A percentile compares a stretch with the other conserved stretches of the same genome.
Evolutionary conservation across 331 rosid genomes (phyloP).

Genomic region (Stylosanthes scabra): DNA sequence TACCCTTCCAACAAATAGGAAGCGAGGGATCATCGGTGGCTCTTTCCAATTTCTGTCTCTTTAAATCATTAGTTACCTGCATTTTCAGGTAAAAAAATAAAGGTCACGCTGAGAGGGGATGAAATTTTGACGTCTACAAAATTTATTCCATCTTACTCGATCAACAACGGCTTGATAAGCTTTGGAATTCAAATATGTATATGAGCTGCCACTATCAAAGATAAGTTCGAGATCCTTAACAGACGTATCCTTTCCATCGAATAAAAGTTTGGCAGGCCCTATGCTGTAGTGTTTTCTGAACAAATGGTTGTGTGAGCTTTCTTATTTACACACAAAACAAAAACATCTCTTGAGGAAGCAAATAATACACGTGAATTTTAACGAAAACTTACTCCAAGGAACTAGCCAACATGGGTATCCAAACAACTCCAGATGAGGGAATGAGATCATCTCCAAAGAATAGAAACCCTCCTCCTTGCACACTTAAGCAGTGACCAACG

Average conservation of each 20-base stretch:
- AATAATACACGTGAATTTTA: conserved; percentile 4
- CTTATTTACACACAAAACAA: conserved; percentile 9
- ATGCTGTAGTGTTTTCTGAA: conserved; percentile 76
- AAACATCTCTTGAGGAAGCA: conserved; percentile 23
- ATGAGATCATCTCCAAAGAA: conserved; percentile 83
- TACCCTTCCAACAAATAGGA: conserved; percentile 89
- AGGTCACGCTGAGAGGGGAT: background rate
- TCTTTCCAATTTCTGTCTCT: conserved; percentile 61
- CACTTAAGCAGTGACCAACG: conserved; percentile 85
- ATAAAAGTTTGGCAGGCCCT: conserved; percentile 84
- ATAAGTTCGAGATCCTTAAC: conserved; percentile 61
- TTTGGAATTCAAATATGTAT: conserved; percentile 79
- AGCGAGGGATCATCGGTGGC: conserved; percentile 70
- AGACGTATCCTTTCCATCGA: conserved; percentile 60
- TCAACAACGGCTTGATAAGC: conserved; percentile 62
- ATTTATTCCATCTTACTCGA: conserved; percentile 56
- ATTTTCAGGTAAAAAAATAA: conserved; percentile 15
- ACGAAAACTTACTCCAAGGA: conserved; percentile 58
- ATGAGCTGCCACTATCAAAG: conserved; percentile 95
- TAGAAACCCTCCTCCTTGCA: conserved; percentile 78
- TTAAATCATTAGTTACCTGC: conserved; percentile 67
- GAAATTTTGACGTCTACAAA: background rate
- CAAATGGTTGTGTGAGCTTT: conserved; percentile 27
- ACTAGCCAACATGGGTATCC: conserved; percentile 65
- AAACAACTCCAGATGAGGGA: conserved; percentile 72